A percentile compares a stretch with the other conserved stretches of the same genome.
phyloP scores from a whole-genome alignment of 202 grass and related monocot species.

The Setaria italica region DNA sequence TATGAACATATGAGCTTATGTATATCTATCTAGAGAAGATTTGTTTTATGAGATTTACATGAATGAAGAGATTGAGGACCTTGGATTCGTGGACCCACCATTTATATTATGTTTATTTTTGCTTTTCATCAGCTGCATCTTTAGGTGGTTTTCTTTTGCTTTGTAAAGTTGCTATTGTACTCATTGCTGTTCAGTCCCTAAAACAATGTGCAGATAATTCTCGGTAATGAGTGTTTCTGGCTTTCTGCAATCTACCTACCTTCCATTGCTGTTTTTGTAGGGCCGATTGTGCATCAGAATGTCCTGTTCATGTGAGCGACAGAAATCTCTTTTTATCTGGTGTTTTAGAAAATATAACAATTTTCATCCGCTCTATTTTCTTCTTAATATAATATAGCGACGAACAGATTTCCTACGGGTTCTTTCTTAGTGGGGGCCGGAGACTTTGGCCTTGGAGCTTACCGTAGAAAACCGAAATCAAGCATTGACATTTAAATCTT shows the following conservation, averaged over 20 bases:
- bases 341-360: background rate
- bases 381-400: background rate
- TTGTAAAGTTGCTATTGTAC: slow-evolving; percentile 22
- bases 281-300: background rate
- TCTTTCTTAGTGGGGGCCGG: no score
- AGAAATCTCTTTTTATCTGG: background rate
- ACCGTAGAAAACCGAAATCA: background rate
- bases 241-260: background rate
- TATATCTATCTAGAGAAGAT: background rate
- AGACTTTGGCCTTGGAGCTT: background rate
- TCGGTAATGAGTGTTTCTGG: slow-evolving; percentile 10
- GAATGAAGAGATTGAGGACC: background rate
- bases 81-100: no score
- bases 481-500: slow-evolving; percentile 6
- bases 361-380: background rate
- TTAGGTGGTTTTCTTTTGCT: background rate
- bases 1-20: background rate
- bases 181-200: slow-evolving; percentile 8
- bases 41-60: background rate
- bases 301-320: background rate
- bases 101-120: slow-evolving; percentile 2
- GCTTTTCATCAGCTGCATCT: slow-evolving; percentile 26
- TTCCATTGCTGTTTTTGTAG: background rate
- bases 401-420: background rate
- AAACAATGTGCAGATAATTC: slow-evolving; percentile 8